Evolutionary conservation across 129 eudicot species (phyloP).

Genomic region (Scalesia atractyloides): DNA sequence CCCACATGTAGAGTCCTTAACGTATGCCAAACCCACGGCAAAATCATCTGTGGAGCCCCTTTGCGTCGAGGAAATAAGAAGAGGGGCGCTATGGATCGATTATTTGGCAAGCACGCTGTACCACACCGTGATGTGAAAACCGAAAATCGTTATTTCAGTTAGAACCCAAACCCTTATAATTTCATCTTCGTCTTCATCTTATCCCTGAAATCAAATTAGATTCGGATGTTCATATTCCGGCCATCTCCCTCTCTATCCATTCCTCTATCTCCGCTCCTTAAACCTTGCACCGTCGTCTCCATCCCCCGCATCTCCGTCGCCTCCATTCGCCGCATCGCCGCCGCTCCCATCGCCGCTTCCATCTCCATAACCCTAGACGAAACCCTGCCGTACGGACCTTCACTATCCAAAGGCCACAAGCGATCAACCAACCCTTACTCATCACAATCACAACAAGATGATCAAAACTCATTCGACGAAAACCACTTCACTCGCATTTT

Average conservation of each 20-base stretch:
- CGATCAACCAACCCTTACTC: not conserved
- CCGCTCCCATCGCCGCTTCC: constrained; percentile 36
- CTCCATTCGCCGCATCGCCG: constrained; percentile 29
- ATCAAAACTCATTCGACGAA: constrained; percentile 40
- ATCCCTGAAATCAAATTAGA: constrained; percentile 7
- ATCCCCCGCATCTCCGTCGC: constrained; percentile 19
- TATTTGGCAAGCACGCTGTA: too few species aligned
- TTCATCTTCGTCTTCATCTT: too few species aligned
- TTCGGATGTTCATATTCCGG: constrained; percentile 55
- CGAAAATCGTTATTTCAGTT: not conserved
- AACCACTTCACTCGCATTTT: constrained; percentile 58
- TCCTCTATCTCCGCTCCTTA: constrained; percentile 31
- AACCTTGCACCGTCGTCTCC: constrained; percentile 19
- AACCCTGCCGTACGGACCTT: constrained; percentile 65
- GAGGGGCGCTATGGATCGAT: too few species aligned
- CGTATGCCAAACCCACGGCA: too few species aligned
- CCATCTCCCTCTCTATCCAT: constrained; percentile 24
- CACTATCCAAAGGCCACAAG: constrained; percentile 61
- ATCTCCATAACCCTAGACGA: constrained; percentile 26
- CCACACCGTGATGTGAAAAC: too few species aligned
- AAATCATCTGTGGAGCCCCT: too few species aligned
- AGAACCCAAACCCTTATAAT: constrained; percentile 11
- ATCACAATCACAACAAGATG: constrained; percentile 12
- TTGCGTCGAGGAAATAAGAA: too few species aligned
- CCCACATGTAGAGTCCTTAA: too few species aligned